These are phyloP conservation scores for Hypsizygus marmoreus DNA, from an alignment of 768 basidiomycete species.

Conservation along the genomic window DNA sequence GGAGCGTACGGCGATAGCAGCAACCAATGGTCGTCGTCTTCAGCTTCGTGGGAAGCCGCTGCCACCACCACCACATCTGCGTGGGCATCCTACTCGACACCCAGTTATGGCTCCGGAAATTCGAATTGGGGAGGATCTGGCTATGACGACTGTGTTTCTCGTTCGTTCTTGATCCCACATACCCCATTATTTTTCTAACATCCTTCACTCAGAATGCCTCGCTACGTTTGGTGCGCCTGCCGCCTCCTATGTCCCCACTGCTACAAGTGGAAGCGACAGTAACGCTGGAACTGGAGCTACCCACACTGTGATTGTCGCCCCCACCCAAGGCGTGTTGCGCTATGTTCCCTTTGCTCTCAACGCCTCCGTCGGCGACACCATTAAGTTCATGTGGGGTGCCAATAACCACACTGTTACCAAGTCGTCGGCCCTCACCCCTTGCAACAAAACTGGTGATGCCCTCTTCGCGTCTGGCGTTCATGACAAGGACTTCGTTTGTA, in stretches of 20 bases:
- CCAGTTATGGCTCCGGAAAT: conserved; percentile 65
- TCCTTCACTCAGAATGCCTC: conserved; percentile 55
- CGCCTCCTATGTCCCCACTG: conserved; percentile 36
- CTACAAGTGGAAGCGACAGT: conserved; percentile 31
- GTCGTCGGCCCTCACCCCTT: conserved; percentile 62
- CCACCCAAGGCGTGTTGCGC: conserved; percentile 72
- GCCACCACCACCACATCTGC: conserved; percentile 27
- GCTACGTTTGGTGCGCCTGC: conserved; percentile 52
- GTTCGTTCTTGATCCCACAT: conserved; percentile 40
- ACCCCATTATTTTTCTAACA: conserved; percentile 1
- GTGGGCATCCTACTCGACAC: conserved; percentile 34
- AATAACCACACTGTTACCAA: conserved; percentile 85
- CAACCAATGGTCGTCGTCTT: conserved; percentile 14
- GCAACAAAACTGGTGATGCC: conserved; percentile 67
- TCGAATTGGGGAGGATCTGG: conserved; percentile 55
- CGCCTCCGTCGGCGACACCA: conserved; percentile 75
- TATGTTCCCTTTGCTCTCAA: conserved; percentile 77
- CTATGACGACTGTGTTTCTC: conserved; percentile 71
- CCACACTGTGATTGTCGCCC: conserved; percentile 78
- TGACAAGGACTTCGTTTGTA: conserved; percentile 63
- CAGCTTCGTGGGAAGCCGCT: conserved; percentile 9
- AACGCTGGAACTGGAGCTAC: conserved; percentile 55
- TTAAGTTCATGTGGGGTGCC: conserved; percentile 77
- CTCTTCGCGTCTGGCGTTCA: conserved; percentile 71
- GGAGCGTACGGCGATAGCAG: conserved; percentile 16